Conservation (phyloP, 768 basidiomycete species). For the Auricularia sp. region DNA sequence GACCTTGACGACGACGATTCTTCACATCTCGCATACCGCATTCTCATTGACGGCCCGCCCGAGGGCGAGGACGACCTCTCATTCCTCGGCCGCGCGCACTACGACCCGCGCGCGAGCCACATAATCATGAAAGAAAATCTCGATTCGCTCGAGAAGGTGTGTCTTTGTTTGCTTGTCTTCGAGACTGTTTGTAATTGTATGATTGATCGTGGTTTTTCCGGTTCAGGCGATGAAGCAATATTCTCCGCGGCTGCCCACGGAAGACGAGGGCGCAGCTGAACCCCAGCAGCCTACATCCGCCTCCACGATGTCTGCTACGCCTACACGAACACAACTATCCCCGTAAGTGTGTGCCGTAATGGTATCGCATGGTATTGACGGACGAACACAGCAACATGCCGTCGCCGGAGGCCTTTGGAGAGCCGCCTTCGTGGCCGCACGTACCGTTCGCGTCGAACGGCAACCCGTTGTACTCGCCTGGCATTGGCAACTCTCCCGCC, state of each 20-base stretch:
- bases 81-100: neutral
- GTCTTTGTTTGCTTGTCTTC: neutral
- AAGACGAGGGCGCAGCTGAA: neutral
- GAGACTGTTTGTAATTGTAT: neutral
- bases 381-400: neutral
- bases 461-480: neutral
- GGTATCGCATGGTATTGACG: neutral
- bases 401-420: neutral
- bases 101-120: constrained; percentile 3
- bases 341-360: neutral
- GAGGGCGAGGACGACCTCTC: neutral
- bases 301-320: neutral
- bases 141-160: constrained; percentile 7
- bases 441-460: neutral
- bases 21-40: neutral
- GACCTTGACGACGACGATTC: constrained; percentile 1
- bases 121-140: constrained; percentile 5
- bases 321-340: neutral
- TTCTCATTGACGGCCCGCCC: neutral
- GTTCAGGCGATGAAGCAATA: neutral
- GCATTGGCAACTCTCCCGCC: neutral
- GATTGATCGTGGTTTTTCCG: neutral
- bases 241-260: neutral
- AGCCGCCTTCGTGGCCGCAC: neutral
- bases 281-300: neutral